Evolutionary conservation across 1,139 yeast genomes (phyloP).

Genomic region (Spencermartinsiella ligniputridi): DNA sequence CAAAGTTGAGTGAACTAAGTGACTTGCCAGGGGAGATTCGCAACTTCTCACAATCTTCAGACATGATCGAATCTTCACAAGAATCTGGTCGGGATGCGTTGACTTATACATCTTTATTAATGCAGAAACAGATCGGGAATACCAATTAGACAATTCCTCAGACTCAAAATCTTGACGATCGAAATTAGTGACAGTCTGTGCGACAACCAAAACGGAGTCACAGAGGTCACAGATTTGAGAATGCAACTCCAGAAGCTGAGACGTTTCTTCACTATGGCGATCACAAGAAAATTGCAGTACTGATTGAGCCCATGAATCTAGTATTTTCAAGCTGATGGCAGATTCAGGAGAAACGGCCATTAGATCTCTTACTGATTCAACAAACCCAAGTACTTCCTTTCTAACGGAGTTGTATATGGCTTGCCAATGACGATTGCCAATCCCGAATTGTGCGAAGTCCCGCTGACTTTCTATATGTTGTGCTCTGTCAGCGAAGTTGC

Average conservation of each 20-base stretch:
- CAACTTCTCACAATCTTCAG: conserved; percentile 17
- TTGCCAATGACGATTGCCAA: conserved; percentile 7
- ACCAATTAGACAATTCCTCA: conserved; percentile 65
- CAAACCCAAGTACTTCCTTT: neutral
- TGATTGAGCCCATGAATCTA: conserved; percentile 14
- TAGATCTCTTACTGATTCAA: neutral
- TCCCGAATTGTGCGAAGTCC: neutral
- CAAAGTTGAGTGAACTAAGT: conserved; percentile 50
- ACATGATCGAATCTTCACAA: conserved; percentile 31
- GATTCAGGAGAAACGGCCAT: conserved; percentile 1
- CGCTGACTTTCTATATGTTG: neutral
- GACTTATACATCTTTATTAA: conserved; percentile 25
- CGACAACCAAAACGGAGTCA: conserved; percentile 59
- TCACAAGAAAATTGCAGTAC: neutral
- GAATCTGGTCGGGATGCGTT: conserved; percentile 29
- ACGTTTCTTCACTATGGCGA: neutral
- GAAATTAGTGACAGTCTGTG: conserved; percentile 53
- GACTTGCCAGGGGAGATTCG: conserved; percentile 51
- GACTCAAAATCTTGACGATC: conserved; percentile 31
- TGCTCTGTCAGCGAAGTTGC: neutral
- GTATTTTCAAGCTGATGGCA: conserved; percentile 6
- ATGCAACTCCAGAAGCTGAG: conserved; percentile 12
- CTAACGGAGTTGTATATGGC: neutral
- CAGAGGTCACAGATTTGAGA: conserved; percentile 37
- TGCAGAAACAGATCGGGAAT: conserved; percentile 46